Conservation (phyloP, 2,329 filamentous ascomycete species). For the Paracoccidioides lutzii region DNA sequence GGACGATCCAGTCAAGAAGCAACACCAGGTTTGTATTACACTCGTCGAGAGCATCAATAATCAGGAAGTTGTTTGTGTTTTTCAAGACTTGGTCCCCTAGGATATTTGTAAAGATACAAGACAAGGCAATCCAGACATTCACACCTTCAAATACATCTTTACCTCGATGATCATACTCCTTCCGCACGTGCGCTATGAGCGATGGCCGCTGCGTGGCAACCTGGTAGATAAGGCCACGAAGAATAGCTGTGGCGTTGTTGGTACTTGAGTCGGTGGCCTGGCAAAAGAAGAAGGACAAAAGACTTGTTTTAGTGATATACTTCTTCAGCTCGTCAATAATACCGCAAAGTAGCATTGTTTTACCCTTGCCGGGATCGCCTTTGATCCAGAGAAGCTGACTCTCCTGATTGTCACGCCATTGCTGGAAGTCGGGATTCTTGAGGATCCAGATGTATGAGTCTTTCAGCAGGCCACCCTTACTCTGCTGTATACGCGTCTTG, state of each 20-base stretch:
- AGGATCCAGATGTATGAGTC: not conserved
- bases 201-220: not conserved
- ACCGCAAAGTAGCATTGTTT: slow-evolving; percentile 5
- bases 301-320: not conserved
- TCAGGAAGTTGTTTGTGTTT: not conserved
- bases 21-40: not conserved
- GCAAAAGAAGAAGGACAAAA: slow-evolving; percentile 2
- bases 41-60: not conserved
- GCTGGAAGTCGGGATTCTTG: not conserved
- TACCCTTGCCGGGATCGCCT: slow-evolving; percentile 5
- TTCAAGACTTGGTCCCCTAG: not conserved
- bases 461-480: not conserved
- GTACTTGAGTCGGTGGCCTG: not conserved
- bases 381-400: slow-evolving; percentile 6
- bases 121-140: not conserved
- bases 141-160: not conserved
- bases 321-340: not conserved
- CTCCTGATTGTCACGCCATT: not conserved
- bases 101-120: not conserved
- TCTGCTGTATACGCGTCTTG: not conserved
- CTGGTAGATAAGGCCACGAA: slow-evolving; percentile 1
- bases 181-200: too few species aligned
- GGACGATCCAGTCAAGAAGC: not conserved
- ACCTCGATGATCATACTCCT: not conserved
- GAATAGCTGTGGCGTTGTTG: slow-evolving; percentile 2